Base-by-base conservation (phyloP, 106 monocot genomes). In the Dendrobium huoshanense region DNA sequence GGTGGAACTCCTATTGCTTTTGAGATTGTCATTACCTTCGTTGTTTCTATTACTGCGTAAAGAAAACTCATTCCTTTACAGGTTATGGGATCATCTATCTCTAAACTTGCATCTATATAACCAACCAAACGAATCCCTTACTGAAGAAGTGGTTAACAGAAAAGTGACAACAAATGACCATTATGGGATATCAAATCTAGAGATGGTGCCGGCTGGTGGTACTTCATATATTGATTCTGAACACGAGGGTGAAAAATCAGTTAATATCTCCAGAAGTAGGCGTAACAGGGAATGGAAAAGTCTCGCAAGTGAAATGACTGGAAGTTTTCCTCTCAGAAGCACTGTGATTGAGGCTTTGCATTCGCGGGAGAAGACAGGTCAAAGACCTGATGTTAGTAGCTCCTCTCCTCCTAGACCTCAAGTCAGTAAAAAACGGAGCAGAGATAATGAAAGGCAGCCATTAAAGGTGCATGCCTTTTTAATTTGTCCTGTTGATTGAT, bases 71-170 rank as follows among this genome's bases (percentile, higher is more conserved):
- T 73, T 55, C 17, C 48, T 72, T 74, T 88, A 61, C 86, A 92
- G 92, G 92, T 77, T 92, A 29, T 92, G 92, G 92, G 87, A 89
- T 81, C 89, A 92, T 86, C 77, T 92, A 59, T 89, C 87, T 78
- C 82, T 87, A 75, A 84, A 88, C 65, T 31, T 86, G 79, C 61
- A 86, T 77, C 40, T 89, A 19, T 89, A 92, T 85, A 64, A 78
- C 55, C 84, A 87, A 72, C 74, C 85, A 24, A 77, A 78, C 41
- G 83, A 82, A 79, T 54, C 77, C 3, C 78, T 75, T 73, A 37
- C 75, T 75, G 74, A 77, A 70, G 79, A 81, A 31, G 48, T 42
- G 42, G 56, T 40, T 68, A 84, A 77, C 9, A 41, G 61, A 33
- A 80, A 65, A 20, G 64, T 55, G 37, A 24, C 17, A 10, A 48